phyloP scores from a whole-genome alignment of 164 flowering plant species.

The Piper longum region DNA sequence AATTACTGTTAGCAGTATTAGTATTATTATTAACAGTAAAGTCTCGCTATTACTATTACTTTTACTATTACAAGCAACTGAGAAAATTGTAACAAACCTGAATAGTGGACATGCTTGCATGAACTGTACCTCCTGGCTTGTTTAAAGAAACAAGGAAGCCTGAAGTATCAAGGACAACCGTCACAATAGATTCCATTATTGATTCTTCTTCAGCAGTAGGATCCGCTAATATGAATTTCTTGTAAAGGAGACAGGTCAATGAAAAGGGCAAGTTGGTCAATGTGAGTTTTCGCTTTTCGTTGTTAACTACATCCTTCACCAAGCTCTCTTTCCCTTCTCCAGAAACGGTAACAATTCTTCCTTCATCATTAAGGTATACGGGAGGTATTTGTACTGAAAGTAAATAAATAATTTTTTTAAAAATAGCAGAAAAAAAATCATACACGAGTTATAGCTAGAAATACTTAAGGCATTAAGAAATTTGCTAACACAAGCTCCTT shows the following conservation, averaged over 20 bases:
- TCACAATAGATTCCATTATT: constrained; percentile 44
- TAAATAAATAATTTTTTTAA: too few species aligned
- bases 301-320: constrained; percentile 48
- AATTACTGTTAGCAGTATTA: too few species aligned
- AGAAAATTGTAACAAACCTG: constrained; percentile 38
- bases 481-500: too few species aligned
- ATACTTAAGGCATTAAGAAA: too few species aligned
- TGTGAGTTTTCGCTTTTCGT: constrained; percentile 56
- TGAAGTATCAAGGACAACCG: constrained; percentile 53
- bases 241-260: constrained; percentile 74
- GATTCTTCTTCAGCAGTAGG: constrained; percentile 72
- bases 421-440: background rate
- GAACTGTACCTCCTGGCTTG: constrained; percentile 85
- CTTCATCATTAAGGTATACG: constrained; percentile 76
- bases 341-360: constrained; percentile 46
- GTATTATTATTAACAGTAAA: too few species aligned
- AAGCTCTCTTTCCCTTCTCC: constrained; percentile 30
- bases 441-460: background rate
- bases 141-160: constrained; percentile 67
- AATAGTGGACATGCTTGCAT: constrained; percentile 48
- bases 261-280: constrained; percentile 51
- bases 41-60: background rate
- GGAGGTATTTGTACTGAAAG: constrained; percentile 73
- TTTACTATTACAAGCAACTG: too few species aligned
- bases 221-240: constrained; percentile 74